Base-by-base conservation (phyloP, 306 rosid species). In the Coriaria nepalensis region DNA sequence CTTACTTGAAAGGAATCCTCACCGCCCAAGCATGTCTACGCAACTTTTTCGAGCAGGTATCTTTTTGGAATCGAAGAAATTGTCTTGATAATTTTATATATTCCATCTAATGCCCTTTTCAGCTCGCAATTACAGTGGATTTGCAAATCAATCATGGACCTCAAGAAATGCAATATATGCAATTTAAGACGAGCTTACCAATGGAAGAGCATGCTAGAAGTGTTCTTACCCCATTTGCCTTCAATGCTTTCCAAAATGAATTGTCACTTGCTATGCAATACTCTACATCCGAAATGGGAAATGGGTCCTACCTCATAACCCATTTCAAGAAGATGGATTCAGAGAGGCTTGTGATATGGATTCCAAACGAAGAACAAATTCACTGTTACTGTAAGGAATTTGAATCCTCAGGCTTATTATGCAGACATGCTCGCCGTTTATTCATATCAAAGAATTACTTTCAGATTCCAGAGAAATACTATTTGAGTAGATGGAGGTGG, bases 321-420 rank as follows among this genome's bases (percentile, higher is more conserved):
- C 95, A 82, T 62, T 90, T 75, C 69, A 85, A 79, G 76, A 74
- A 79, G 68, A 67, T 82, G 75, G 86, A 85, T 35, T 74, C 57
- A 5, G 95, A 79, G 40, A 63, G 75, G 55, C 79, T 79, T 0
- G 77, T 85, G 8, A 77, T 90, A 43, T 90, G 93, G 87, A 54
- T 84, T 32, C 76, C 77, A 7, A 84, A 85, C 53, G 79, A 74
- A 0, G 94, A 85, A 46, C 94, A 73, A 55, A 66, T 90, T 47
- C 94, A 77, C 66, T 90, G 95, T 68, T 90, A 93, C 55, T 90
- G 94, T 66, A 90, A 85, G 68, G 98, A 90, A 43, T 90, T 85
- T 66, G 98, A 90, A 57, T 79, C 95, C 46, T 81, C 98, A 0
- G 95, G 98, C 65, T 50, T 79, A 48, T 68, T 81, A 47, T 90